Conservation (phyloP, 805 yeast genomes). For the Candida wancherniae region DNA sequence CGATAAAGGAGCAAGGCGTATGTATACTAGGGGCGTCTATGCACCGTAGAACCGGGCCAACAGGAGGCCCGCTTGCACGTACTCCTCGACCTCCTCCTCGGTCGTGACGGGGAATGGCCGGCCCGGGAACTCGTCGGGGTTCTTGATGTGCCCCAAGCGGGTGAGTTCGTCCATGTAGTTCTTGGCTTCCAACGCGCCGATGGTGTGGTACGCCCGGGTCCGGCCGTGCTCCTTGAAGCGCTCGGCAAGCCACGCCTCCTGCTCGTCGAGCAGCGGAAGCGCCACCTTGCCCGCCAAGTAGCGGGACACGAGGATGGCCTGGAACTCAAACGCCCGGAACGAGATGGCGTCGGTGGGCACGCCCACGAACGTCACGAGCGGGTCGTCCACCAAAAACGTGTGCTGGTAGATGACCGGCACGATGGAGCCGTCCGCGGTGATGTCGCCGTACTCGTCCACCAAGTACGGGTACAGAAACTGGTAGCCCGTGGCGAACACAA, state of each 20-base stretch:
- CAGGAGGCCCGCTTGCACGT: conserved; percentile 5
- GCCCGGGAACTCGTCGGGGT: conserved; percentile 3
- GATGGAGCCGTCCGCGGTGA: conserved; percentile 30
- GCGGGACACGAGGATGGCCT: conserved; percentile 61
- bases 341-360: conserved; percentile 60
- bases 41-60: no score
- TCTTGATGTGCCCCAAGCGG: conserved; percentile 14
- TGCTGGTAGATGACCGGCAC: conserved; percentile 55
- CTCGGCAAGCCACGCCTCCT: conserved; percentile 39
- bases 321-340: conserved; percentile 56
- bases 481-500: conserved; percentile 76
- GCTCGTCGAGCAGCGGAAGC: conserved; percentile 46
- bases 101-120: conserved; percentile 12
- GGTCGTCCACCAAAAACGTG: conserved; percentile 52
- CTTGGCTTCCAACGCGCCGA: conserved; percentile 29
- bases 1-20: no score
- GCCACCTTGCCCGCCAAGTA: conserved; percentile 52
- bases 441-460: conserved; percentile 37
- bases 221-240: conserved; percentile 40
- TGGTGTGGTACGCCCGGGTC: conserved; percentile 40
- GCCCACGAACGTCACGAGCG: conserved; percentile 60
- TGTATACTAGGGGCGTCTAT: no score
- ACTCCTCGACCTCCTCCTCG: conserved; percentile 9
- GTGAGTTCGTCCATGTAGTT: conserved; percentile 21
- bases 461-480: conserved; percentile 62